These are phyloP conservation scores for Phytophthora fragariaefolia DNA, from an alignment of 352 stramenopile genomes.

Conservation along the genomic window DNA sequence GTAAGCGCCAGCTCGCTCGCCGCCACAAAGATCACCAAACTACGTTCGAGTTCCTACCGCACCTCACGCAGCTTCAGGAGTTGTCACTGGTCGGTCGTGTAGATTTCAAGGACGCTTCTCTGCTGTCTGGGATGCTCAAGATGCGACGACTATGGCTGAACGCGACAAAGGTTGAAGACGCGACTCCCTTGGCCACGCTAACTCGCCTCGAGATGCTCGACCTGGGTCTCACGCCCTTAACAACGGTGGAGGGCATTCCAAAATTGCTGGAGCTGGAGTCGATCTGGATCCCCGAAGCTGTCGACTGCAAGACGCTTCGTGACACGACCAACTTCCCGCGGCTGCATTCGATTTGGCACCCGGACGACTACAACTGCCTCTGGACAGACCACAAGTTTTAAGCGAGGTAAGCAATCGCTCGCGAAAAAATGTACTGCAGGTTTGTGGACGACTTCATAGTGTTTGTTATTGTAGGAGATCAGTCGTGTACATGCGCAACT, in stretches of 20 bases:
- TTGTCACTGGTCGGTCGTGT: conserved; percentile 61
- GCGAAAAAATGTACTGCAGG: conserved; percentile 1
- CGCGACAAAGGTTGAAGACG: conserved; percentile 58
- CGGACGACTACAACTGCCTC: conserved; percentile 70
- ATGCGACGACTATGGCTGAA: conserved; percentile 57
- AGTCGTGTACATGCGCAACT: not conserved
- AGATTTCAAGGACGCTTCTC: conserved; percentile 59
- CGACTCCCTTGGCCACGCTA: conserved; percentile 36
- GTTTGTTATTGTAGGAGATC: not conserved
- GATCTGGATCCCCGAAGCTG: conserved; percentile 56
- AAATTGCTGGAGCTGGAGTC: conserved; percentile 46
- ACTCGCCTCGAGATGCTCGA: conserved; percentile 52
- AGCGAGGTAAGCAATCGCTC: conserved; percentile 2
- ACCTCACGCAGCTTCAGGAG: conserved; percentile 48
- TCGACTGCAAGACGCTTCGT: conserved; percentile 52
- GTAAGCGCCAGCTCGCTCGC: conserved; percentile 49
- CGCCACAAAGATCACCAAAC: conserved; percentile 48
- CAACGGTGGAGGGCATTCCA: conserved; percentile 41
- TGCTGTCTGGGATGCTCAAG: conserved; percentile 46
- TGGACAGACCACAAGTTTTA: conserved; percentile 64
- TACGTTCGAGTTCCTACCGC: conserved; percentile 52
- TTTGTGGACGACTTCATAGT: not conserved
- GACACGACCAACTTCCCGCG: conserved; percentile 47
- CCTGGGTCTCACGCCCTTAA: conserved; percentile 59
- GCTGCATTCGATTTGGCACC: conserved; percentile 64